Conservation (phyloP, 352 stramenopile genomes). For the Pythium diclinum region DNA sequence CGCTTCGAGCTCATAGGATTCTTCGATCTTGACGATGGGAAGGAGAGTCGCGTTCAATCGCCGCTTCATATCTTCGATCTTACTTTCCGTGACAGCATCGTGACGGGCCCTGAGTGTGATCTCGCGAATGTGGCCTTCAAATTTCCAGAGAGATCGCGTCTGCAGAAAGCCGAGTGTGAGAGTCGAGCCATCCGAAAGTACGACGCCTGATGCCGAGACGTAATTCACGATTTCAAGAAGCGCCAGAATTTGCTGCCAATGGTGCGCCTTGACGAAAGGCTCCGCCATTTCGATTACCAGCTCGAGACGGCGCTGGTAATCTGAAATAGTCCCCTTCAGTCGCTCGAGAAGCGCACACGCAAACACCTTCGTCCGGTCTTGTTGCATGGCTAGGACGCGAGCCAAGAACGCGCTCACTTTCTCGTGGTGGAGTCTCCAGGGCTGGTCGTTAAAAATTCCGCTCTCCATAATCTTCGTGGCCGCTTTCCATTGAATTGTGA, state of each 20-base stretch:
- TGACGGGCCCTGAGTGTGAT: slow-evolving; percentile 54
- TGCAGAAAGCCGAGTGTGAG: slow-evolving; percentile 54
- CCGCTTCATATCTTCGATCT: slow-evolving; percentile 58
- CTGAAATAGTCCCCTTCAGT: slow-evolving; percentile 30
- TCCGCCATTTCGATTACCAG: slow-evolving; percentile 52
- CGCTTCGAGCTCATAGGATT: slow-evolving; percentile 47
- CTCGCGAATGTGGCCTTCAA: slow-evolving; percentile 52
- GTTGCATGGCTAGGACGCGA: slow-evolving; percentile 34
- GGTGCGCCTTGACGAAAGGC: slow-evolving; percentile 46
- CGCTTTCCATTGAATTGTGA: slow-evolving; percentile 47
- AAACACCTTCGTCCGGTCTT: slow-evolving; percentile 29
- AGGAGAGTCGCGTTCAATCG: slow-evolving; percentile 36
- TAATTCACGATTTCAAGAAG: slow-evolving; percentile 49
- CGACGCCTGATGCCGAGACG: slow-evolving; percentile 42
- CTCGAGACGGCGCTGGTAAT: slow-evolving; percentile 46
- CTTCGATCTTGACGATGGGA: slow-evolving; percentile 40
- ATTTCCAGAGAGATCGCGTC: slow-evolving; percentile 45
- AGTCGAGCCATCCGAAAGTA: slow-evolving; percentile 50
- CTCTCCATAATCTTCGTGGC: slow-evolving; percentile 54
- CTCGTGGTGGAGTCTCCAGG: slow-evolving; percentile 43
- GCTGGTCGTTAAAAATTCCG: slow-evolving; percentile 63
- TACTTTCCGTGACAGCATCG: slow-evolving; percentile 52
- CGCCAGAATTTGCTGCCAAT: slow-evolving; percentile 61
- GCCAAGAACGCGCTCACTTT: slow-evolving; percentile 38
- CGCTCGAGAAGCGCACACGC: slow-evolving; percentile 40